Conservation (phyloP, 345 rosid genomes). For the Salix caprea region DNA sequence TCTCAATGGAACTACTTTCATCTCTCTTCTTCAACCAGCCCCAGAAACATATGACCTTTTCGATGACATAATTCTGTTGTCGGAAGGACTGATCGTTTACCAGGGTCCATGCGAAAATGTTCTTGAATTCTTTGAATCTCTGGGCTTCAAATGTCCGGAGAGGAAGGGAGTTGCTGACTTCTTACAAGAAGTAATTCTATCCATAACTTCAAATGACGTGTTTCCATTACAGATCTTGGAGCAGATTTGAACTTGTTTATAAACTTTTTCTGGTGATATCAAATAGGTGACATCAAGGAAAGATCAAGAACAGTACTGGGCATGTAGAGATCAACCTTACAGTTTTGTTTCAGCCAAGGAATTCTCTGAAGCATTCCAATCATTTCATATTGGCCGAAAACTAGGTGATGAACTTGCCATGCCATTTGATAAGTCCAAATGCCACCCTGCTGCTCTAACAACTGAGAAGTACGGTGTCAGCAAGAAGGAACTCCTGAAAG, state of each 20-base stretch:
- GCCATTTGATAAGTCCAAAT: constrained; percentile 68
- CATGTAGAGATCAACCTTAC: constrained; percentile 47
- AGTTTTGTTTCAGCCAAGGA: constrained; percentile 52
- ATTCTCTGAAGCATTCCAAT: constrained; percentile 64
- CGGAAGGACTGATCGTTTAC: constrained; percentile 73
- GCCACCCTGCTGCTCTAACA: constrained; percentile 72
- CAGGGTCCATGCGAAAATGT: constrained; percentile 70
- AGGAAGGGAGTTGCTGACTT: constrained; percentile 87
- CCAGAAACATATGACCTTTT: constrained; percentile 73
- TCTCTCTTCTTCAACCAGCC: constrained; percentile 83
- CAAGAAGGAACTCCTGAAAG: constrained; percentile 56
- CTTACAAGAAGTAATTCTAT: constrained; percentile 58
- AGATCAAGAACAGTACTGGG: constrained; percentile 89
- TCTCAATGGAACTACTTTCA: constrained; percentile 62
- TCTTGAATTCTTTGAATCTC: constrained; percentile 55
- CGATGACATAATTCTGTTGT: constrained; percentile 70
- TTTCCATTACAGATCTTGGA: not conserved
- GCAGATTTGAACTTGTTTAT: not conserved
- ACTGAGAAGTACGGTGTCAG: constrained; percentile 59
- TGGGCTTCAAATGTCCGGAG: constrained; percentile 71
- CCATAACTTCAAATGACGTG: not conserved
- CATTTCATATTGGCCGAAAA: constrained; percentile 54
- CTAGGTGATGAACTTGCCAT: constrained; percentile 59
- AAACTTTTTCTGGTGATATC: constrained; percentile 5
- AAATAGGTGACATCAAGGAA: constrained; percentile 58